Evolutionary conservation across 1,284 basidiomycete species (phyloP).

Genomic region (Irpex rosettiformis): DNA sequence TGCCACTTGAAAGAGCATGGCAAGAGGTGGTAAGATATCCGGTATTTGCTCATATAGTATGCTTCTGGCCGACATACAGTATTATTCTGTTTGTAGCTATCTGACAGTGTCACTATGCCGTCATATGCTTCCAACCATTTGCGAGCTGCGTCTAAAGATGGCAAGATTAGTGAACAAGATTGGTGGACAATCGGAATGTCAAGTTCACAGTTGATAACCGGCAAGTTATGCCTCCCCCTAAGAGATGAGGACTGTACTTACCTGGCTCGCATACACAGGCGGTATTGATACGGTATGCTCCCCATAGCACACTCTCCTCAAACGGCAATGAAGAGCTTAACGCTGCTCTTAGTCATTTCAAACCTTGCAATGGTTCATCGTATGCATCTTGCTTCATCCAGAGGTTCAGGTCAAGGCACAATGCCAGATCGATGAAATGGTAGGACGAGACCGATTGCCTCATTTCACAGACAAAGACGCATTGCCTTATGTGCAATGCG

Average conservation of each 20-base stretch:
- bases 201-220: not conserved
- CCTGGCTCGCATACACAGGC: too few relatives aligned
- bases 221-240: not conserved
- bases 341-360: not conserved
- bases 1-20: not conserved
- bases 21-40: not conserved
- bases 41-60: too few relatives aligned
- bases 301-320: not conserved
- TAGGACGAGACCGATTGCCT: conserved; percentile 14
- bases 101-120: not conserved
- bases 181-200: not conserved
- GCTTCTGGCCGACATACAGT: too few relatives aligned
- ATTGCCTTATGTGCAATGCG: conserved; percentile 14
- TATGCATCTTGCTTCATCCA: conserved; percentile 15
- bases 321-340: not conserved
- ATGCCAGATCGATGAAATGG: conserved; percentile 13
- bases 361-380: conserved; percentile 11
- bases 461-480: conserved; percentile 13
- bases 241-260: too few relatives aligned
- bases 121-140: not conserved
- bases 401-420: conserved; percentile 13
- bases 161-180: not conserved
- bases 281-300: not conserved
- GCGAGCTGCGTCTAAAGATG: not conserved
- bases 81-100: not conserved